Conservation (phyloP, 208 protist genomes). For the Phytomonas sp. region DNA sequence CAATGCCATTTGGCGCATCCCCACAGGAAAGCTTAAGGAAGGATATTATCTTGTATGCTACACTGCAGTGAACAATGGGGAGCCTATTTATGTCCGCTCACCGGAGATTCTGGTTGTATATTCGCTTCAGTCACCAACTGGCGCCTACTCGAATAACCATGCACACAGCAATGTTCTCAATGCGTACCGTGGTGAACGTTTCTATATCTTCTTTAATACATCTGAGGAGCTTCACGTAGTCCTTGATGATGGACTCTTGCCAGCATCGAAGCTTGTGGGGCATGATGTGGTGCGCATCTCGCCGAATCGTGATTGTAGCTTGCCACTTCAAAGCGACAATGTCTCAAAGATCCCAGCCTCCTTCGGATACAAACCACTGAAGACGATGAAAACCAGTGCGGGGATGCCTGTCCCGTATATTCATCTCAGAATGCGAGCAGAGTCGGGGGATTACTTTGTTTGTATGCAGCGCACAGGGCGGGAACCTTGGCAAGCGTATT, state of each 20-base stretch:
- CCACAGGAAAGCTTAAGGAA: slow-evolving; percentile 18
- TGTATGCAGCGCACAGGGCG: slow-evolving; percentile 64
- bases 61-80: slow-evolving; percentile 35
- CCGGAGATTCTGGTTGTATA: slow-evolving; percentile 50
- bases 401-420: slow-evolving; percentile 40
- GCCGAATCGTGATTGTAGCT: slow-evolving; percentile 24
- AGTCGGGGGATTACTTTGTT: slow-evolving; percentile 48
- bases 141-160: slow-evolving; percentile 46
- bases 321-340: slow-evolving; percentile 16
- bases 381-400: slow-evolving; percentile 16
- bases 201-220: slow-evolving; percentile 80
- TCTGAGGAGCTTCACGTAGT: slow-evolving; percentile 43
- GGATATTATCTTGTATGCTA: slow-evolving; percentile 81
- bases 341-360: slow-evolving; percentile 42
- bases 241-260: slow-evolving; percentile 29
- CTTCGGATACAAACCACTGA: slow-evolving; percentile 63
- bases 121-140: slow-evolving; percentile 54
- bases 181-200: slow-evolving; percentile 58
- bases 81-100: slow-evolving; percentile 42
- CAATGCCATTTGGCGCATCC: slow-evolving; percentile 65
- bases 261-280: slow-evolving; percentile 3
- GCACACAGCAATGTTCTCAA: slow-evolving; percentile 13
- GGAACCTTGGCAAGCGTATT: slow-evolving; percentile 54
- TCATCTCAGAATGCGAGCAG: slow-evolving; percentile 52
- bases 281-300: slow-evolving; percentile 55